Base-by-base conservation (phyloP, 139 green algal genomes). In the Spirogloea muscicola region DNA sequence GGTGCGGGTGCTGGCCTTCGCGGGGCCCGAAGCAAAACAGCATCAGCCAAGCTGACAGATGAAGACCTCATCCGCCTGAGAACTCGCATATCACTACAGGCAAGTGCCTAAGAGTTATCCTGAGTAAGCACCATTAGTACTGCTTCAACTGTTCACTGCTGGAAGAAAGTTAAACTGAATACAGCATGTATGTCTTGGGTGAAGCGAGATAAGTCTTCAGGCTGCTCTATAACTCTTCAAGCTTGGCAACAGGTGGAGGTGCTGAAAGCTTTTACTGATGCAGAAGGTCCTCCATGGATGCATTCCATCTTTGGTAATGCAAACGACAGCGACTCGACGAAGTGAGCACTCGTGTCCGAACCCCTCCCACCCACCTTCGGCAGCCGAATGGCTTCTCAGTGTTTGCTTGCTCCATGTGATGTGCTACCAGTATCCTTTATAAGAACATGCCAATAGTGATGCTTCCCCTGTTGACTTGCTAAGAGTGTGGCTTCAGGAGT, bases 201-300 rank as follows among this genome's bases (percentile, higher is more conserved):
- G n/a, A n/a, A n/a, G n/a, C n/a, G n/a, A n/a, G n/a, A n/a, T n/a
- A n/a, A n/a, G n/a, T n/a, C n/a, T n/a, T n/a, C n/a, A n/a, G n/a
- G n/a, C n/a, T n/a, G n/a, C n/a, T n/a, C n/a, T n/a, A n/a, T n/a
- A n/a, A n/a, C n/a, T n/a, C n/a, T n/a, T n/a, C n/a, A n/a, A n/a
- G n/a, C n/a, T n/a, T n/a, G n/a, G n/a, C n/a, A n/a, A n/a, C 65
- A 74, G 55, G 16, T 74, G 6, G 65, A 74, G 9, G 65, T 74
- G 33, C 6, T 74, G 34, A 18, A 34, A 6, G 33, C 65, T 9
- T 73, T 74, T 6, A 25, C n/a, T 6, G 49, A 74, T n/a, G 51
- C 16, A 6, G 51, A 68, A 5, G 55, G 44, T 21, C 51, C 44
- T 5, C 65, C 65, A 6, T 74, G 65, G 65, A 74, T 13, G 55